A percentile compares a stretch with the other conserved stretches of the same genome.
Conservation (phyloP, 176 grass and related monocot genomes). For the Juncus effusus region DNA sequence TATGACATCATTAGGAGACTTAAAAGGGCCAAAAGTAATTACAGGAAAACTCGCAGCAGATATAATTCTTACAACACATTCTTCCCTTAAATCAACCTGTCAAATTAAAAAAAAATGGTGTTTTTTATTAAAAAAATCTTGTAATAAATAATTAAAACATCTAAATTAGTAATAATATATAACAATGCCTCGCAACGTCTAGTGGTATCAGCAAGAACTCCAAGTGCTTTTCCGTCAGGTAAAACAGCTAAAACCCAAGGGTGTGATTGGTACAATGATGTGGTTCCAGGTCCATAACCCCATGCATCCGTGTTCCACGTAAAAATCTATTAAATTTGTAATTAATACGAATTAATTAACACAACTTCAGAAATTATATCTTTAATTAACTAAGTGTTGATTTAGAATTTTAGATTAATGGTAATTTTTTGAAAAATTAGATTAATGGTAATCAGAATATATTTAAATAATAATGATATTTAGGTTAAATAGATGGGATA, state of each 20-base stretch:
- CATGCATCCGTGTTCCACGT: conserved; percentile 88
- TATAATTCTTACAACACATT: conserved; percentile 49
- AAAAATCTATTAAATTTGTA: conserved; percentile 46
- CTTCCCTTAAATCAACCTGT: conserved; percentile 67
- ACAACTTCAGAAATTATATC: no score
- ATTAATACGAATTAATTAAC: no score
- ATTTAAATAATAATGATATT: conserved; percentile 3
- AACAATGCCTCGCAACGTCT: conserved; percentile 46
- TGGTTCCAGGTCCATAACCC: conserved; percentile 70
- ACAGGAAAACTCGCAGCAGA: conserved; percentile 46
- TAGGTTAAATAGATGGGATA: neutral
- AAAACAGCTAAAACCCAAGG: conserved; percentile 68
- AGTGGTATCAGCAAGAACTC: conserved; percentile 77
- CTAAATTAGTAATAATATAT: neutral
- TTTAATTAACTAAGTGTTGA: no score
- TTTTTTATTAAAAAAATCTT: neutral
- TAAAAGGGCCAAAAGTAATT: conserved; percentile 67
- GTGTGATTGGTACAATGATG: conserved; percentile 79
- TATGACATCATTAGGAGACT: conserved; percentile 53
- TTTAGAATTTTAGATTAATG: no score
- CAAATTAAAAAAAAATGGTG: neutral
- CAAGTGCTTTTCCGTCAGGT: conserved; percentile 65
- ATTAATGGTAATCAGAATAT: neutral
- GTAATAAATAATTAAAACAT: conserved; percentile 2
- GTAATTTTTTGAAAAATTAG: no score